Evolutionary conservation across 768 basidiomycete genomes (phyloP), one percentile per base, ranked within the genome.

Genomic region (Clavulina sp.): DNA sequence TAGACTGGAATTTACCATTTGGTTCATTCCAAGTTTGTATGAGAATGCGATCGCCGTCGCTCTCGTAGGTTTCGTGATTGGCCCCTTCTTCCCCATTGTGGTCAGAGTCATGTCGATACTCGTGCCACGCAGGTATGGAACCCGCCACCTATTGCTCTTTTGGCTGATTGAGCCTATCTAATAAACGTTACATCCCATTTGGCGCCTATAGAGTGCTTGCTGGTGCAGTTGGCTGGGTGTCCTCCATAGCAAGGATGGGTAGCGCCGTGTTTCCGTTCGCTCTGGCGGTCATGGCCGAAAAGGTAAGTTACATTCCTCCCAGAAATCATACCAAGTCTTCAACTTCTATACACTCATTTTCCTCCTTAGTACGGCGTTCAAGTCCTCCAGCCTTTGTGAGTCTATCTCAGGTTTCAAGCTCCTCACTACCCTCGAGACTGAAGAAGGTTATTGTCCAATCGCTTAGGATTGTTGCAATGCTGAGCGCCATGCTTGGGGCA

Each of bases 51-150:
- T 80, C 4, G 68, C 72, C 9, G 70, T 75, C 44, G 65, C 75
- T 1, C 61, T 81, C 34, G 64, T 78, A 36, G 80, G 80, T 40
- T 50, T 77, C 16, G 57, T 76, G 13, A 57, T 78, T 33, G 76
- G 76, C 0, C 73, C 72, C 16, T 64, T 72, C 52, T 72, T 71
- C 56, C 70, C 72, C 1, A 70, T 75, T 52, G 70, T 75, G 5
- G 77, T 88, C 75, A 83, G 81, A 60, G 74, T 81, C 41, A 67
- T 79, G 1, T 73, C 76, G 4, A 70, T 76, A 1, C 69, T 86
- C 49, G 63, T 91, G 5, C 87, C 86, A 4, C 70, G 70, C 5
- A 79, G 78, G 72, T 53, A 26, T 46, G 13, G 29, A 16, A 13
- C 16, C 24, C 34, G 18, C 30, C 18, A 49, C 13, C 1, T 7